phyloP scores from a whole-genome alignment of 352 stramenopile species.

The Pythium angustatum region DNA sequence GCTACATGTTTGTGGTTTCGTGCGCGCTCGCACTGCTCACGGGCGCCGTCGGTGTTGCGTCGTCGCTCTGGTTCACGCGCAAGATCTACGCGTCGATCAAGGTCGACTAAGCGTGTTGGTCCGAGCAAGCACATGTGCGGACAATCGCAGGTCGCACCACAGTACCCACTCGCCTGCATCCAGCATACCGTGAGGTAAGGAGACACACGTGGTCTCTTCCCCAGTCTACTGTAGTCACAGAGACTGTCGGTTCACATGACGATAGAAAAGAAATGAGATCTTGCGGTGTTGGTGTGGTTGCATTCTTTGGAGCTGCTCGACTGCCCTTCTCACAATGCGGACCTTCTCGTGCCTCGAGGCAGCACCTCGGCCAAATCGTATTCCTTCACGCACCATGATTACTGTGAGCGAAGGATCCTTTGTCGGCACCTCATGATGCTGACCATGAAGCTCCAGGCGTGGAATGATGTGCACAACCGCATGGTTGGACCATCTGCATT shows the following conservation, averaged over 20 bases:
- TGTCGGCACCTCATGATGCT: too few species aligned
- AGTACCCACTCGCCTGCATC: background rate
- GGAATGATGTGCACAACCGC: background rate
- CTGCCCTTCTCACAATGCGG: background rate
- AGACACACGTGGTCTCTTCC: slow-evolving; percentile 13
- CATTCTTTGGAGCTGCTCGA: background rate
- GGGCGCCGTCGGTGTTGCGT: slow-evolving; percentile 95
- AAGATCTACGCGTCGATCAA: slow-evolving; percentile 99
- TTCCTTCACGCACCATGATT: too few species aligned
- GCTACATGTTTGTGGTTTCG: slow-evolving; percentile 99
- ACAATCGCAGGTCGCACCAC: background rate
- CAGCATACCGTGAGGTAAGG: slow-evolving; percentile 6
- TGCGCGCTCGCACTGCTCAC: slow-evolving; percentile 96
- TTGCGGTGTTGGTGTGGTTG: background rate
- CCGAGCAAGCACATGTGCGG: too few species aligned
- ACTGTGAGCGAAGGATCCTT: background rate
- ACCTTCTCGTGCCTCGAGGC: too few species aligned
- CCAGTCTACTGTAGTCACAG: background rate
- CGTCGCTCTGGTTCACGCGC: slow-evolving; percentile 98
- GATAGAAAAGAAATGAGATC: slow-evolving; percentile 7
- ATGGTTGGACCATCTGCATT: slow-evolving; percentile 15
- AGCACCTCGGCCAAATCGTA: too few species aligned
- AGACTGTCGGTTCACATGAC: slow-evolving; percentile 1
- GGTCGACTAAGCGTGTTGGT: slow-evolving; percentile 86
- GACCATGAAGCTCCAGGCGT: background rate